A percentile compares a stretch with the other conserved stretches of the same genome.
Evolutionary conservation across 257 asterid species (phyloP).

Genomic region (Solanum dulcamara): DNA sequence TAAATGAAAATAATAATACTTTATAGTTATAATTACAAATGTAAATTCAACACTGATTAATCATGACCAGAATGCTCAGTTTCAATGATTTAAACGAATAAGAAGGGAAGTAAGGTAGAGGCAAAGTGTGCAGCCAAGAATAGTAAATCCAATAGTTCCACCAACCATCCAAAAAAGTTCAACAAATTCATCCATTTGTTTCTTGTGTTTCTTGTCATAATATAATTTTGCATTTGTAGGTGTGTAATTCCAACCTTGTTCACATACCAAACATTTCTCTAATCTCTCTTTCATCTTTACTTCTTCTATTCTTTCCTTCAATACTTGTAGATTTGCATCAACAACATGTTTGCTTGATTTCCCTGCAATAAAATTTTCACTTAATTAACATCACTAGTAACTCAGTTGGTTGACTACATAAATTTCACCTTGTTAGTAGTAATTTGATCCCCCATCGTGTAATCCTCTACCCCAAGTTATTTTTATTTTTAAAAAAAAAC

Average conservation of each 20-base stretch:
- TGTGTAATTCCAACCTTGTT: constrained; percentile 28
- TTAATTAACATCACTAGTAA: neutral
- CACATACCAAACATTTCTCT: constrained; percentile 19
- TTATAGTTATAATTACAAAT: neutral
- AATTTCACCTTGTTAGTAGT: no score
- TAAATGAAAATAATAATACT: neutral
- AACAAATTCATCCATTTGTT: constrained; percentile 1
- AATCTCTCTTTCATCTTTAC: constrained; percentile 32
- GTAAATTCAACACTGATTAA: neutral
- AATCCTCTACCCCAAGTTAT: no score
- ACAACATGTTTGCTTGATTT: constrained; percentile 22
- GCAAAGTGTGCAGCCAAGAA: constrained; percentile 26
- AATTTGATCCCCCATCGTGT: no score
- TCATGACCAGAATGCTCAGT: neutral
- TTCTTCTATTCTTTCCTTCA: constrained; percentile 38
- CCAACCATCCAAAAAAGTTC: constrained; percentile 12
- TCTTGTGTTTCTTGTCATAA: neutral
- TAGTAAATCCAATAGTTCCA: constrained; percentile 33
- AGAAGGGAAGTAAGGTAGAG: constrained; percentile 28
- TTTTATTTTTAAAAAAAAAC: neutral
- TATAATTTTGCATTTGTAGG: neutral
- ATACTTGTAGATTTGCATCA: constrained; percentile 28
- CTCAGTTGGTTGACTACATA: no score
- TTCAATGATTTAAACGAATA: constrained; percentile 15
- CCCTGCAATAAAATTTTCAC: constrained; percentile 7